phyloP scores from a whole-genome alignment of 345 rosid species.

The Pistacia integerrima region DNA sequence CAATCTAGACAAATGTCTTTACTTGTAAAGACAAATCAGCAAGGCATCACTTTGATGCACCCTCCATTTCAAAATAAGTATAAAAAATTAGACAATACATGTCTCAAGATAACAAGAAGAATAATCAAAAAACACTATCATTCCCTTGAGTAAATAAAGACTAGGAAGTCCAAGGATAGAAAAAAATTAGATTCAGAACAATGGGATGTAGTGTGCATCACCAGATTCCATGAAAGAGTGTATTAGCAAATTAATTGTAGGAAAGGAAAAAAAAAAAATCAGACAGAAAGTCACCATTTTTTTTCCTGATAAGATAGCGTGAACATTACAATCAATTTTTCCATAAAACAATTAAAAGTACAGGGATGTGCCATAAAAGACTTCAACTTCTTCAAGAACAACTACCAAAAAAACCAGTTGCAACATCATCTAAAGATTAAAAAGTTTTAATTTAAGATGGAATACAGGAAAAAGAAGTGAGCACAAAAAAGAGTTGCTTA shows the following conservation, averaged over 20 bases:
- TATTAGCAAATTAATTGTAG: not conserved
- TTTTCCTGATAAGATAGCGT: too few relatives aligned
- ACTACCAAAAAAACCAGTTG: not conserved
- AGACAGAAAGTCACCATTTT: too few relatives aligned
- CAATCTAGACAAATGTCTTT: not conserved
- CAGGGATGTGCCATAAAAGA: not conserved
- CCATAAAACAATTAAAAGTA: not conserved
- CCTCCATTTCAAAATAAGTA: not conserved
- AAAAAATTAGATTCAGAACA: not conserved
- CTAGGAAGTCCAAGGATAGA: not conserved
- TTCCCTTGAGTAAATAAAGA: not conserved
- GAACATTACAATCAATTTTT: not conserved
- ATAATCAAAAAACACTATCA: not conserved
- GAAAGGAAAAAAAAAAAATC: not conserved
- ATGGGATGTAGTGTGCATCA: not conserved
- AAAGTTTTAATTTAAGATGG: not conserved
- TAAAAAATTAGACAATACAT: not conserved
- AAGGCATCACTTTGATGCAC: not conserved
- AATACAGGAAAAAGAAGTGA: not conserved
- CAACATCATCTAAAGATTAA: not conserved
- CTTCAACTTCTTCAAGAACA: not conserved
- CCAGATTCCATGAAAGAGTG: not conserved
- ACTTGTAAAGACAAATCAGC: not conserved
- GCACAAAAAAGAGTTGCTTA: slow-evolving; percentile 4
- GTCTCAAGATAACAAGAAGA: not conserved